Conservation (phyloP, 2,329 filamentous ascomycete genomes). For the Aspergillus nomiae region DNA sequence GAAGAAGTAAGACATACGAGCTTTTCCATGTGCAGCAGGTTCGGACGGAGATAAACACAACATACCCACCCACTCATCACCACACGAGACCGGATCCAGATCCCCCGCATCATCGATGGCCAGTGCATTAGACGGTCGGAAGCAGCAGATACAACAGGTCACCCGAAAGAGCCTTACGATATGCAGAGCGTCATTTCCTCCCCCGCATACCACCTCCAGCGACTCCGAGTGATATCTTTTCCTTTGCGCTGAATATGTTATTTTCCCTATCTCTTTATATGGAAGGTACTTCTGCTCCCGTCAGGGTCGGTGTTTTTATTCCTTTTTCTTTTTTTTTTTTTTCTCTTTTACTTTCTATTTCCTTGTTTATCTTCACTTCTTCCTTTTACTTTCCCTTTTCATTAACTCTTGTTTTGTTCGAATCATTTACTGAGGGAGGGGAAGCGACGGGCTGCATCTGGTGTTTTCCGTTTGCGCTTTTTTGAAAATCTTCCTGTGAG, state of each 20-base stretch:
- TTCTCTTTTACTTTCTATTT: slow-evolving; percentile 16
- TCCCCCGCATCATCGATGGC: slow-evolving; percentile 31
- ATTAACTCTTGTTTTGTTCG: slow-evolving; percentile 17
- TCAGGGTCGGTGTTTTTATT: slow-evolving; percentile 23
- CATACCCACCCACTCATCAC: slow-evolving; percentile 29
- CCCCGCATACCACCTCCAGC: slow-evolving; percentile 24
- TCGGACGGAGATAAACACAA: slow-evolving; percentile 81
- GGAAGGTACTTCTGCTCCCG: slow-evolving; percentile 29
- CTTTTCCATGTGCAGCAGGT: slow-evolving; percentile 77
- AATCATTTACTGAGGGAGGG: slow-evolving; percentile 28
- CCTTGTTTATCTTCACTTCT: slow-evolving; percentile 13
- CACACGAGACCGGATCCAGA: slow-evolving; percentile 24
- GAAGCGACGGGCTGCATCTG: slow-evolving; percentile 33
- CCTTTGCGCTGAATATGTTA: slow-evolving; percentile 21
- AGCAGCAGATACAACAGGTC: slow-evolving; percentile 22
- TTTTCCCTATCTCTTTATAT: slow-evolving; percentile 25
- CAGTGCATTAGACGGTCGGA: slow-evolving; percentile 27
- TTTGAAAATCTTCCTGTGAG: slow-evolving; percentile 28
- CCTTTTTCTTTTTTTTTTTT: slow-evolving; percentile 15
- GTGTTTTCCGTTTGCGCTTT: slow-evolving; percentile 28
- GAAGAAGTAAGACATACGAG: slow-evolving; percentile 72
- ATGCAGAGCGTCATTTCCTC: slow-evolving; percentile 24
- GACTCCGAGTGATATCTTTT: slow-evolving; percentile 16
- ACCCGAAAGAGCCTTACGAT: slow-evolving; percentile 22
- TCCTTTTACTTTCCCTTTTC: slow-evolving; percentile 15